These are phyloP conservation scores for Fraxinus baroniana DNA, from an alignment of 305 asterid species.

Conservation along the genomic window DNA sequence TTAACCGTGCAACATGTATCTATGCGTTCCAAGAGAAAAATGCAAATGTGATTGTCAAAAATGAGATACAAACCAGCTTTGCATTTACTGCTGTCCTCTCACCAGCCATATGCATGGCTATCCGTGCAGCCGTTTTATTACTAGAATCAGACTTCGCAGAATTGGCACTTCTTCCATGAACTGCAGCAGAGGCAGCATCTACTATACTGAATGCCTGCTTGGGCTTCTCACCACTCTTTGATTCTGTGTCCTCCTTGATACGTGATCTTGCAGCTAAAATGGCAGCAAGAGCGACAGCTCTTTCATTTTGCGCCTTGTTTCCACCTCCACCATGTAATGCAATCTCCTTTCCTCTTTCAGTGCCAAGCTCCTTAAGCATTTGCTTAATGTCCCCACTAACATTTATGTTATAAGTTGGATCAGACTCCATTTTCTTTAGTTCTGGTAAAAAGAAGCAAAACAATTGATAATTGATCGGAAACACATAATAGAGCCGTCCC, in stretches of 20 bases:
- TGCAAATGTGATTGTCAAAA: background rate
- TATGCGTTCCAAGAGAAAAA: background rate
- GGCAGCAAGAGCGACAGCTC: slow-evolving; percentile 83
- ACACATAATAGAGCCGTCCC: slow-evolving; percentile 7
- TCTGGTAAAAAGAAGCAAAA: slow-evolving; percentile 45
- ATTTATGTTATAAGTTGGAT: slow-evolving; percentile 86
- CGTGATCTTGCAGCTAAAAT: slow-evolving; percentile 90
- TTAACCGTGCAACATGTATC: slow-evolving; percentile 3
- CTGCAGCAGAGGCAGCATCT: slow-evolving; percentile 99
- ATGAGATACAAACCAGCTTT: slow-evolving; percentile 66
- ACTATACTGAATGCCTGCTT: slow-evolving; percentile 84
- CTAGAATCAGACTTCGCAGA: slow-evolving; percentile 87
- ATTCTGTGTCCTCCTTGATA: slow-evolving; percentile 63
- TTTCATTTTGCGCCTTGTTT: slow-evolving; percentile 78
- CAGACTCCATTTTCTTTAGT: slow-evolving; percentile 69
- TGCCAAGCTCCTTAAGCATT: slow-evolving; percentile 92
- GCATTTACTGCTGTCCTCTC: slow-evolving; percentile 92
- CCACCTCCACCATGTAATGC: slow-evolving; percentile 99
- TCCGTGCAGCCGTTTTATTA: slow-evolving; percentile 91
- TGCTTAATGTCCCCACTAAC: slow-evolving; percentile 81
- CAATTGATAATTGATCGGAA: slow-evolving; percentile 13
- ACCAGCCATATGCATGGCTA: slow-evolving; percentile 98
- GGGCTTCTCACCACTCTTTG: slow-evolving; percentile 47
- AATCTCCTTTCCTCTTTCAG: slow-evolving; percentile 87
- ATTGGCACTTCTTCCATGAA: slow-evolving; percentile 97